phyloP scores from a whole-genome alignment of 257 asterid species.

The Solanum verrucosum region DNA sequence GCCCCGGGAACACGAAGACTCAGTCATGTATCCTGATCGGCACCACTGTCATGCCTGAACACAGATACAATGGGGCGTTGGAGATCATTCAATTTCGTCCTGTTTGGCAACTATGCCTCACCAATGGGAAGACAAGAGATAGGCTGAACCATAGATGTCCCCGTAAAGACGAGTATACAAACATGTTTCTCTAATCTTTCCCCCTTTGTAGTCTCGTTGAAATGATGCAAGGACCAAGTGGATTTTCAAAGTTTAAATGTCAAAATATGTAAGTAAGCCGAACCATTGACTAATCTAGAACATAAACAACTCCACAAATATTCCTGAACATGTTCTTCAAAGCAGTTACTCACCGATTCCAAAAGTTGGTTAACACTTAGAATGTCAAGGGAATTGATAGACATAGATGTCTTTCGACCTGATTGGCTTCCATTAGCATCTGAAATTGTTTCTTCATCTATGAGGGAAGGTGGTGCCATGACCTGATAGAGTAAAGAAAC shows the following conservation, averaged over 20 bases:
- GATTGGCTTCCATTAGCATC: constrained; percentile 37
- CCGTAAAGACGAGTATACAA: neutral
- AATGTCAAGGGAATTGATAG: constrained; percentile 34
- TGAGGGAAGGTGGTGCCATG: constrained; percentile 16
- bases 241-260: neutral
- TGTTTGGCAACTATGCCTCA: neutral
- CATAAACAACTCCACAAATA: neutral
- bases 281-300: neutral
- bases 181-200: neutral
- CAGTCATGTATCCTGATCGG: neutral
- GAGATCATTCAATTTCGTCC: neutral
- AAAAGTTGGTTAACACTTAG: constrained; percentile 41
- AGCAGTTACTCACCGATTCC: constrained; percentile 32
- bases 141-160: neutral
- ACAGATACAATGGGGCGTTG: neutral
- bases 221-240: neutral
- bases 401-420: constrained; percentile 33
- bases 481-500: constrained; percentile 16
- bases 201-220: neutral
- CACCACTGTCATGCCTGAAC: neutral
- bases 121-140: neutral
- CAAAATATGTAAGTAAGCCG: neutral
- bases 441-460: constrained; percentile 29
- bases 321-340: neutral
- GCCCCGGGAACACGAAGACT: neutral